Evolutionary conservation across 495 filamentous ascomycete genomes (phyloP), one percentile per base, ranked within the genome.

Genomic region (Lindgomyces ingoldianus): DNA sequence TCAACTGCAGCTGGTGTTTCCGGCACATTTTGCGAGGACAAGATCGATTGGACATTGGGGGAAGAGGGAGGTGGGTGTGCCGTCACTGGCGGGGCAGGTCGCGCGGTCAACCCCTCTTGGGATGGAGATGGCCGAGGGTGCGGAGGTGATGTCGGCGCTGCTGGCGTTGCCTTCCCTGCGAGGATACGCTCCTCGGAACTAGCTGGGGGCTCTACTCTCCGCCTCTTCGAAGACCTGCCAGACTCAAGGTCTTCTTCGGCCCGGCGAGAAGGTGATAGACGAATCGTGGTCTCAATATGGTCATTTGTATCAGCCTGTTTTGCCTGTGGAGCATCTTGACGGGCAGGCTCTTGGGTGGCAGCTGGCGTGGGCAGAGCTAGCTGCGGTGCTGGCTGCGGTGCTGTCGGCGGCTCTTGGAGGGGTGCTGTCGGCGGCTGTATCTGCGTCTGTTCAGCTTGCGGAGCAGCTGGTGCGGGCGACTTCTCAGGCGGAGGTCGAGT

Each of bases 191-290:
- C 18, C 25, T 24, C 24, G n/a, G 3, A 29, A 4, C 10, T 25
- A 1, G 49, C 10, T 2, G 22, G 24, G 52, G 33, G 10, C 25
- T 59, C 54, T 47, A 60, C 42, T 45, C 55, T 60, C 26, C 62
- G 62, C n/a, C 60, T 65, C 47, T 55, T 33, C 60, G 57, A 29
- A 44, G 65, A 53, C 61, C 22, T 46, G 45, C 46, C n/a, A 14
- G 47, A 22, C 30, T 16, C 47, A 12, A 41, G 22, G 0, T 64
- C 51, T 19, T 62, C 57, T 19, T 48, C 30, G 6, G 26, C 48
- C 47, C 14, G 41, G 24, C 55, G 41, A 9, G 26, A 12, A 9
- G 14, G 11, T 2, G 55, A 10, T 1, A 9, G 12, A 21, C 4
- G 25, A 3, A 11, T 1, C 1, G 57, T 24, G 29, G 19, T 50